A percentile compares a stretch with the other conserved stretches of the same genome.
These are phyloP conservation scores for Aeminium ludgeri DNA, from an alignment of 495 filamentous ascomycete genomes.

Conservation along the genomic window DNA sequence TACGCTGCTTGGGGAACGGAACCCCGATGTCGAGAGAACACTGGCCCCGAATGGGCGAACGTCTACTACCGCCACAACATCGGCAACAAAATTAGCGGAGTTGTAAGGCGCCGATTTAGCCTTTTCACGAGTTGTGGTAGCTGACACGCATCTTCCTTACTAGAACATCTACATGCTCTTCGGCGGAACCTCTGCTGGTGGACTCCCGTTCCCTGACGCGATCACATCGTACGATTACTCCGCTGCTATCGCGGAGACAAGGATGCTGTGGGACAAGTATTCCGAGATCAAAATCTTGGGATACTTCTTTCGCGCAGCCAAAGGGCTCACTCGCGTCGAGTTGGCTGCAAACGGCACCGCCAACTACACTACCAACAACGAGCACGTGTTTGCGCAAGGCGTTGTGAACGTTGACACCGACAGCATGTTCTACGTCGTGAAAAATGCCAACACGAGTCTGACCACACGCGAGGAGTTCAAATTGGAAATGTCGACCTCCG, in stretches of 20 bases:
- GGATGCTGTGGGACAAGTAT: conserved; percentile 40
- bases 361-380: conserved; percentile 32
- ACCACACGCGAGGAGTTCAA: conserved; percentile 34
- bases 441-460: conserved; percentile 33
- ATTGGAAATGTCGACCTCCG: conserved; percentile 37
- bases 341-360: conserved; percentile 40
- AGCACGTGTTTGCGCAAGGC: conserved; percentile 29
- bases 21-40: conserved; percentile 31
- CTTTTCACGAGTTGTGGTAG: conserved; percentile 7
- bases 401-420: conserved; percentile 38
- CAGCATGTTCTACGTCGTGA: conserved; percentile 39
- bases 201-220: conserved; percentile 15
- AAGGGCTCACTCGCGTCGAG: conserved; percentile 36
- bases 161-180: conserved; percentile 32
- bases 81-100: conserved; percentile 28
- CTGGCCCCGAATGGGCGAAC: conserved; percentile 38
- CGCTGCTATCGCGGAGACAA: conserved; percentile 40
- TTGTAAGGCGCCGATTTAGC: no score
- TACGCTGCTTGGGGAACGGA: conserved; percentile 46
- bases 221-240: conserved; percentile 12
- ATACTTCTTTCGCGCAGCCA: conserved; percentile 37
- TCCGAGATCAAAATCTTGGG: conserved; percentile 43
- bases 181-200: conserved; percentile 43
- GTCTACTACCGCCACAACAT: conserved; percentile 41
- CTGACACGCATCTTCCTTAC: no score